Base-by-base conservation (phyloP, 2,329 filamentous ascomycete species). In the Pestalotiopsis sp. region DNA sequence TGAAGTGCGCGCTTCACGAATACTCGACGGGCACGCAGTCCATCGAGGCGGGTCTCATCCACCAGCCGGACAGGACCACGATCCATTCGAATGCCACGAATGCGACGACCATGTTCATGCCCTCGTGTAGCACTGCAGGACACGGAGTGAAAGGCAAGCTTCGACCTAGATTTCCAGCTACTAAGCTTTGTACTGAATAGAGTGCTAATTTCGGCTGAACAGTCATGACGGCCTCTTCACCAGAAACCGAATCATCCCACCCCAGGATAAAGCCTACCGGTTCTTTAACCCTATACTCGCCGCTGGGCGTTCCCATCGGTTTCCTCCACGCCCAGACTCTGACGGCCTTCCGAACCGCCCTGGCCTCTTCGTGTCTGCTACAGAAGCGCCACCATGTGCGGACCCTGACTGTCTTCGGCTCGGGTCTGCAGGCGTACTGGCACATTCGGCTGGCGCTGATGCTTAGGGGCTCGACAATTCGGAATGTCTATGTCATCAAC, bases 401-500 rank as follows among this genome's bases (percentile, higher is more conserved):
- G 76, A 93, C 91, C 14, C 77, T 98, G 12, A 91, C 92, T 14
- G 91, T 97, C 66, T 98, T 98, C 78, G 95, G 95, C 27, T 91
- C 92, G 41, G 95, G 95, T 60, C 90, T 92, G 73, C 95, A 98
- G 82, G 95, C 95, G 13, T 97, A 95, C 83, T 98, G 95, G 95
- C 95, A 98, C 78, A 89, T 97, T 58, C 91, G 94, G 0, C 87
- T 98, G 4, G 91, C 95, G 0, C 86, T 98, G 12, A 86, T 95
- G 71, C 85, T 96, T 64, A 91, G 87, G 25, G 89, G 89, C 1
- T 67, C 82, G 60, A 93, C 93, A 23, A 91, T 97, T 73, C 90
- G 91, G 74, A 89, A 92, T 69, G 87, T 98, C 62, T 91, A 95
- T 80, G 91, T 98, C 75, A 91, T 97, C 77, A 97, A 95, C 76